Evolutionary conservation across 1,284 basidiomycete genomes (phyloP), one percentile per base, ranked within the genome.

Genomic region (Trichosporon sp.): DNA sequence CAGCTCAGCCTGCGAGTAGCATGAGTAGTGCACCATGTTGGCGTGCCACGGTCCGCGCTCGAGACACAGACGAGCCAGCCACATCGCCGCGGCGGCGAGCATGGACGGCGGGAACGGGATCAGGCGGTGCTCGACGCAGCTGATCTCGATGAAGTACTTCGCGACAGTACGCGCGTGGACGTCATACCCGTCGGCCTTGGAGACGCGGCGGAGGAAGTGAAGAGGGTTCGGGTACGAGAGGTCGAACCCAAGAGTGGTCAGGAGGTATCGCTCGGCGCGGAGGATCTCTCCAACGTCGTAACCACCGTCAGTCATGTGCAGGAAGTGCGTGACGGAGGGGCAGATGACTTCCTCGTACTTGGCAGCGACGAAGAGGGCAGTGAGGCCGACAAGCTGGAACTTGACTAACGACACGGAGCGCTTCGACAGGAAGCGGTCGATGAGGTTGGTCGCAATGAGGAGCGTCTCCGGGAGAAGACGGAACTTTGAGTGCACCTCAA

Each of bases 281-380:
- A 96, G 85, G 70, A 99, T 93, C 78, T 99, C 93, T 0, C 86
- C 83, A 73, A 91, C 88, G 16, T 86, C 87, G 82, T 94, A 96
- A 1, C 91, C 89, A 2, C 88, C 88, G 70, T 97, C 94, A 19
- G 92, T 89, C 80, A 92, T 92, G 80, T 88, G 86, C 56, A 95
- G 83, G 79, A 97, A 95, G 82, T 96, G 91, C 29, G 83, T 81
- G 40, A 95, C 89, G 1, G 90, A 90, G 1, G 95, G 95, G 32
- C 93, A 89, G 64, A 97, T 86, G 67, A 96, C 91, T 81, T 99
- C 95, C 79, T 99, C 95, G 70, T 95, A 93, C 81, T 99, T 99
- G 57, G 92, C 87, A 0, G 95, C 88, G 69, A 99, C 85, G 81
- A 98, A 95, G 79, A 99, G 86, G 73, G 91, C 91, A 5, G 94